These are phyloP conservation scores for Porphyra umbilicalis DNA, from an alignment of 31 red algal species.

Conservation along the genomic window DNA sequence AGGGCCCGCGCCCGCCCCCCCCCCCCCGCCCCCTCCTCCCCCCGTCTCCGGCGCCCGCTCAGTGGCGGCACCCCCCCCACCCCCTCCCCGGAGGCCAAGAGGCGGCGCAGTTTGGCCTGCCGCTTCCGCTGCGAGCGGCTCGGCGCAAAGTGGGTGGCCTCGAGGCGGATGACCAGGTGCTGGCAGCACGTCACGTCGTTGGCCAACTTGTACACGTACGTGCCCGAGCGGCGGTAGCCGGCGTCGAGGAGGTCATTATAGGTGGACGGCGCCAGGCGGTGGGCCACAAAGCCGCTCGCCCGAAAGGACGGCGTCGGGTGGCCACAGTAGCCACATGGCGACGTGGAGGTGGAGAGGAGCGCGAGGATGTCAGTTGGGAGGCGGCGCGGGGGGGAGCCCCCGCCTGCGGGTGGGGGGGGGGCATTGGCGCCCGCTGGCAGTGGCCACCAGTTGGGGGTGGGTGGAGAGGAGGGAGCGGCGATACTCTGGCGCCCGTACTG, in stretches of 20 bases:
- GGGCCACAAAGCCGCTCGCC: conserved; percentile 60
- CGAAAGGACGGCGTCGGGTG: conserved; percentile 7
- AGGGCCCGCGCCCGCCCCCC: background rate
- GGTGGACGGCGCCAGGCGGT: conserved; percentile 50
- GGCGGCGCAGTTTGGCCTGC: background rate
- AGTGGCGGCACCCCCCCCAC: background rate
- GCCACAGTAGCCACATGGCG: conserved; percentile 60
- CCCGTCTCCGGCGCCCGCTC: background rate
- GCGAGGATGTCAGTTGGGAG: background rate
- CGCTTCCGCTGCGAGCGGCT: conserved; percentile 45
- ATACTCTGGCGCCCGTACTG: too few species aligned
- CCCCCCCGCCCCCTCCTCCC: background rate
- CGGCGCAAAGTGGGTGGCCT: conserved; percentile 37
- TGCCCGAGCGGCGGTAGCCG: conserved; percentile 87
- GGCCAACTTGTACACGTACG: conserved; percentile 75
- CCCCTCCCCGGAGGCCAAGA: background rate
- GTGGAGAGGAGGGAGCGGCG: too few species aligned
- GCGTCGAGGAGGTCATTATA: conserved; percentile 70
- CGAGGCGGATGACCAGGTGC: conserved; percentile 73
- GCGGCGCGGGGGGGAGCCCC: background rate
- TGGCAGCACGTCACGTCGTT: conserved; percentile 73
- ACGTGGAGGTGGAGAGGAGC: background rate
- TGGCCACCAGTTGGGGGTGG: too few species aligned
- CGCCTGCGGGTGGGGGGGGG: background rate
- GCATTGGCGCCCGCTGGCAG: too few species aligned